Percentiles rank a stretch among this genome's conserved stretches.
These are phyloP conservation scores for Rhodomyrtus tomentosa DNA, from an alignment of 345 rosid genomes.

Conservation along the genomic window DNA sequence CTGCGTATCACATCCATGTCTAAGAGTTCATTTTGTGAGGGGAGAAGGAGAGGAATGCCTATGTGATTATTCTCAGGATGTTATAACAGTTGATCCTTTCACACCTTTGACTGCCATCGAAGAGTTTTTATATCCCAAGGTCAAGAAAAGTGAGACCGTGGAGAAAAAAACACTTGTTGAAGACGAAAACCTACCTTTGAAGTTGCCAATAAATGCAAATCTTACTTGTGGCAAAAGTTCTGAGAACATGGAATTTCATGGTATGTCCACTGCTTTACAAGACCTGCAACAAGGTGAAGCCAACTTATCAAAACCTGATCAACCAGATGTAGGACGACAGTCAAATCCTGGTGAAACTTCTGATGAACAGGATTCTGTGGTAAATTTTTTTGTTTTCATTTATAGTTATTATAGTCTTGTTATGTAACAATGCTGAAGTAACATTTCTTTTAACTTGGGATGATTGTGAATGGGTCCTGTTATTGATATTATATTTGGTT, in stretches of 20 bases:
- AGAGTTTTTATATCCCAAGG: conserved; percentile 56
- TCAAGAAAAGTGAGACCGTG: conserved; percentile 23
- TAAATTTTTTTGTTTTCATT: conserved; percentile 8
- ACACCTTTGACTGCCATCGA: conserved; percentile 53
- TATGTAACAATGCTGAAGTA: not conserved
- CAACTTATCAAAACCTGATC: conserved; percentile 18
- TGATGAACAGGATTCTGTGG: conserved; percentile 10
- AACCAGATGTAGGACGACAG: conserved; percentile 10
- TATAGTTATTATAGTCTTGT: not conserved
- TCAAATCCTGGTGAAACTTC: conserved; percentile 11
- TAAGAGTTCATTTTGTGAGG: conserved; percentile 57
- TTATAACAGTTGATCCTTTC: conserved; percentile 69
- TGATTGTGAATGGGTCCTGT: not conserved
- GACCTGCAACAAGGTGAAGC: conserved; percentile 33
- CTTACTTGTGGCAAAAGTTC: conserved; percentile 41
- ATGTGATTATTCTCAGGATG: conserved; percentile 42
- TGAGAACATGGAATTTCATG: conserved; percentile 28
- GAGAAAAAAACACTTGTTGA: conserved; percentile 18
- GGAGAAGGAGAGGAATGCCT: conserved; percentile 62
- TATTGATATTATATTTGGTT: not conserved
- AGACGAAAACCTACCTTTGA: conserved; percentile 20
- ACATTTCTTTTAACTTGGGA: not conserved
- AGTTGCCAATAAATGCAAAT: conserved; percentile 29
- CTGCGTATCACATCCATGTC: conserved; percentile 42
- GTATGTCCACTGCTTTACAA: conserved; percentile 20